Conservation (phyloP, 352 stramenopile genomes). For the Elongisporangium anandrum region DNA sequence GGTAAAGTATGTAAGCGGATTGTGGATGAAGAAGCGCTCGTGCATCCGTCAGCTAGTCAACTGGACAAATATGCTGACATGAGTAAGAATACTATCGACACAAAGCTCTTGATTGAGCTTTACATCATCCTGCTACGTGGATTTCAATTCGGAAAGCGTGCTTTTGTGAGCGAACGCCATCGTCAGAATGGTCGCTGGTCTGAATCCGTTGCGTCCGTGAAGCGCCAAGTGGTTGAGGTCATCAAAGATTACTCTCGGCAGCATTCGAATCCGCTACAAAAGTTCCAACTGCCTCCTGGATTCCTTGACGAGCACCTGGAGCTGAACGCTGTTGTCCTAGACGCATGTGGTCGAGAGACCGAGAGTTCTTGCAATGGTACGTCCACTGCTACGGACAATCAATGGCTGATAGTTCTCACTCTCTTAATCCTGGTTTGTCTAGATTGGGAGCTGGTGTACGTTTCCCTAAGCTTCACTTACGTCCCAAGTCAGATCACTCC, state of each 20-base stretch:
- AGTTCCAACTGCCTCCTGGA: not conserved
- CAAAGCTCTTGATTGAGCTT: slow-evolving; percentile 26
- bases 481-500: slow-evolving; percentile 23
- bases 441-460: slow-evolving; percentile 60
- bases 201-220: slow-evolving; percentile 16
- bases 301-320: slow-evolving; percentile 39
- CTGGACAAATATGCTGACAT: slow-evolving; percentile 12
- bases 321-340: slow-evolving; percentile 32
- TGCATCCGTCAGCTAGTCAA: slow-evolving; percentile 17
- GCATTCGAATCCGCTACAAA: slow-evolving; percentile 1
- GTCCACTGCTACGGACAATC: not conserved
- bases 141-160: slow-evolving; percentile 18
- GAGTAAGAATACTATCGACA: slow-evolving; percentile 12
- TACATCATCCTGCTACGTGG: slow-evolving; percentile 35
- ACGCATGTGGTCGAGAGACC: slow-evolving; percentile 26
- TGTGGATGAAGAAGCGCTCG: slow-evolving; percentile 61
- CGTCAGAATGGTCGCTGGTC: slow-evolving; percentile 7
- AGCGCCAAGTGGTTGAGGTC: slow-evolving; percentile 8
- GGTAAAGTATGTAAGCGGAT: slow-evolving; percentile 42
- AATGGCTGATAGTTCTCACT: not conserved
- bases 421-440: not conserved
- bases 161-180: slow-evolving; percentile 13
- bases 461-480: slow-evolving; percentile 31
- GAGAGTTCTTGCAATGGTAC: not conserved
- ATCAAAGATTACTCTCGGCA: slow-evolving; percentile 5